Evolutionary conservation across 352 stramenopile genomes (phyloP).

Genomic region (Phytophthora niederhauseri): DNA sequence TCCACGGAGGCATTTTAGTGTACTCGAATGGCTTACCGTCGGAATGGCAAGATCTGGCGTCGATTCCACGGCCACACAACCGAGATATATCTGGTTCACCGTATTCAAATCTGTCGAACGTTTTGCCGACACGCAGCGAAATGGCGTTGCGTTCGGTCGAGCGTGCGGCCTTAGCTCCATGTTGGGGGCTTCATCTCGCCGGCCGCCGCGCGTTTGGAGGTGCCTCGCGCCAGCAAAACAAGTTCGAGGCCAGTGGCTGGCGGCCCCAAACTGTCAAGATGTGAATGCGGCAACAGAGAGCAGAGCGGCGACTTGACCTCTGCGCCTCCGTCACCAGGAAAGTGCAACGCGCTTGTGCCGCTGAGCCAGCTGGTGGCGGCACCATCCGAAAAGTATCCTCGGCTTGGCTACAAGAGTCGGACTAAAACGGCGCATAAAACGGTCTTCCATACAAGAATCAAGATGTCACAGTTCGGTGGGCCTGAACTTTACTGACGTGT

Average conservation of each 20-base stretch:
- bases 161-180: not conserved
- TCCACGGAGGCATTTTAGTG: not conserved
- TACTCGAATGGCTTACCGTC: not conserved
- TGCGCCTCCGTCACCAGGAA: constrained; percentile 5
- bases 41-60: not conserved
- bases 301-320: constrained; percentile 11
- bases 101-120: not conserved
- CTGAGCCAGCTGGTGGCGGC: constrained; percentile 4
- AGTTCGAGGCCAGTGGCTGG: constrained; percentile 1
- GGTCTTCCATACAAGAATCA: constrained; percentile 20
- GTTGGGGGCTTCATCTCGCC: not conserved
- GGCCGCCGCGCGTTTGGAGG: too few species aligned
- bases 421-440: constrained; percentile 11
- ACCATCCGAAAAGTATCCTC: constrained; percentile 24
- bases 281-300: constrained; percentile 1
- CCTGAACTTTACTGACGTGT: constrained; percentile 28
- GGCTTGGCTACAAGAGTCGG: constrained; percentile 13
- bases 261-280: not conserved
- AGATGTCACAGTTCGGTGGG: constrained; percentile 26
- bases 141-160: not conserved
- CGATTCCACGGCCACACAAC: not conserved
- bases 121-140: not conserved
- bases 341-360: constrained; percentile 12
- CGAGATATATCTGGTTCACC: not conserved
- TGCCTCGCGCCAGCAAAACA: not conserved